Evolutionary conservation across 176 grass and related monocot genomes (phyloP), one percentile per base, ranked within the genome.

Genomic region (Oryza brachyantha): DNA sequence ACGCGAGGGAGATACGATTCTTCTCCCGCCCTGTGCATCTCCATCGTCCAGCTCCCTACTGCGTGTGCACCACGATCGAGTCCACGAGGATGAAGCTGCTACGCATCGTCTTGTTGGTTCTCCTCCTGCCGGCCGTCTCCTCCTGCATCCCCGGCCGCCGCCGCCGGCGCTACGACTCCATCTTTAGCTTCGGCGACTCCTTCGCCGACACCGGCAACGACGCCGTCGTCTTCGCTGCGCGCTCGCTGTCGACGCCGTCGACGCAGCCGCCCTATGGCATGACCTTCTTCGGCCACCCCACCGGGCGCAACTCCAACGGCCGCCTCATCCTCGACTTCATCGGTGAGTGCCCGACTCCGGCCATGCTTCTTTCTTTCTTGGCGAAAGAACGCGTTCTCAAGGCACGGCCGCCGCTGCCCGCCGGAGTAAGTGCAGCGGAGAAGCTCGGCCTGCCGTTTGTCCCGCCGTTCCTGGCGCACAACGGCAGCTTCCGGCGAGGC

Each of bases 271-370:
- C 90, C 48, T 92, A 89, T 32, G 86, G 86, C 59, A 75, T 59
- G 50, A 82, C 66, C 0, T 92, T 88, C 82, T 88, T 88, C 52
- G 82, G 76, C 63, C 43, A n/a, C 10, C 86, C 86, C 41, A 89
- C 90, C 0, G 90, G 86, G 3, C 66, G 90, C 28, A 46, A 28
- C 78, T 80, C 86, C 72, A 52, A 92, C 54, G 90, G 90, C 29
- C 79, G 90, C 75, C 71, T 92, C 54, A 70, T 89, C 78, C 16
- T 92, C 37, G 90, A 89, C 71, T 92, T 92, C 74, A 66, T 92
- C 61, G 86, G 86, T 91, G 59, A 40, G 32, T 28, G 35, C 61
- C 11, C 14, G 8, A 2, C 17, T 41, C 41, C 3, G 7, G n/a
- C n/a, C n/a, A n/a, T n/a, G n/a, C n/a, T n/a, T n/a, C n/a, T n/a